Base-by-base conservation (phyloP, 1,284 basidiomycete species). In the Ceratobasidium sp. region DNA sequence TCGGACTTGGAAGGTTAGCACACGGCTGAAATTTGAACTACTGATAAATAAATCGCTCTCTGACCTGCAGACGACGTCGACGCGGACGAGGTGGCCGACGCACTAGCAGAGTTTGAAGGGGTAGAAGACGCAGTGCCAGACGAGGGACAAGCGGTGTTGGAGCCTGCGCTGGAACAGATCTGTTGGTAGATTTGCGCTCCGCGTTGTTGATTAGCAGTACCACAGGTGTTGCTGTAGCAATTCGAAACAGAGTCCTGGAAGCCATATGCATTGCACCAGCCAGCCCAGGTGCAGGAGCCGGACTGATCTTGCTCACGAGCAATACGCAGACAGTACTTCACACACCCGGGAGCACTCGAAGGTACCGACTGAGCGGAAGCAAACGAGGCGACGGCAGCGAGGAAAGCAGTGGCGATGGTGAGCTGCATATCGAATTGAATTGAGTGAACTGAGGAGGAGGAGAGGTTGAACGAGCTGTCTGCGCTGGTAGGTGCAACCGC, bases 261-360 rank as follows among this genome's bases (percentile, higher is more conserved):
- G 50, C 42, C 71, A 20, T 2, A 20, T 1, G 48, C 13, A 13
- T 62, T 62, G 50, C 71, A 75, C 71, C 71, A 75, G 17, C 71
- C 71, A 20, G 71, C 71, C 71, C 71, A 75, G 20, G 59, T 75
- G 62, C 71, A 75, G 62, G 59, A 38, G n/a, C 44, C 20, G 4
- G 1, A 33, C 7, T 61, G 61, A 10, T 59, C 57, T 17, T 75
- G 59, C 71, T 75, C 71, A 23, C 71, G 71, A 42, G 71, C 59
- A 26, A 75, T 75, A 44, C 71, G 71, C 20, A 75, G n/a, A 38
- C 71, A 75, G 48, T 75, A 75, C 61, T 75, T 75, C 26, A 75
- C 71, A 38, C 71, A 75, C 6, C 71, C 71, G 20, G 71, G 71
- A n/a, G 71, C 61, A 17, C 40, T 65, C 26, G 44, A 10, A 10